Evolutionary conservation across 306 rosid species (phyloP).

Genomic region (Ormosia semicastrata): DNA sequence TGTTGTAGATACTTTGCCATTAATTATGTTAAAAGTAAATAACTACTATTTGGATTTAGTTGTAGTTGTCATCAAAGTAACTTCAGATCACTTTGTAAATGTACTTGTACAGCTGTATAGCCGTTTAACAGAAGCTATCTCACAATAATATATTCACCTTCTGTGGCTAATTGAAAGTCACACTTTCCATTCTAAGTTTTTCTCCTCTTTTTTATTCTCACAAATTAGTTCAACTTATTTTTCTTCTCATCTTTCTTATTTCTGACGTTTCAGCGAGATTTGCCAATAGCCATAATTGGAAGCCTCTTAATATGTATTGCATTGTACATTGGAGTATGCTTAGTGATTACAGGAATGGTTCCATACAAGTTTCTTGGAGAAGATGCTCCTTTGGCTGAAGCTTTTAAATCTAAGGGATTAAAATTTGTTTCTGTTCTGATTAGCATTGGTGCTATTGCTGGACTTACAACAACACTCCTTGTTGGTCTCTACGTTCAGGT

Average conservation of each 20-base stretch:
- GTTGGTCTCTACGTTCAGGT: conserved; percentile 99
- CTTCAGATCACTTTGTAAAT: neutral
- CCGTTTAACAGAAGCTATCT: conserved; percentile 5
- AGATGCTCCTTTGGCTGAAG: conserved; percentile 96
- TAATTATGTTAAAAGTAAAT: conserved; percentile 3
- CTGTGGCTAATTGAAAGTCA: neutral
- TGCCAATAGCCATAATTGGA: conserved; percentile 94
- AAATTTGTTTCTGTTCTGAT: conserved; percentile 76
- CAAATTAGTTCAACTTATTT: neutral
- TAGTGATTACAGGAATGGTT: conserved; percentile 97
- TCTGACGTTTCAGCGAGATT: conserved; percentile 71
- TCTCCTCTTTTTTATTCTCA: conserved; percentile 2
- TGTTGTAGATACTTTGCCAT: neutral
- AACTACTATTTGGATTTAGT: neutral
- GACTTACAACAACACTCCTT: conserved; percentile 95
- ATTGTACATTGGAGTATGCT: conserved; percentile 86
- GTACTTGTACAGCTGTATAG: neutral
- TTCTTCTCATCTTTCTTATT: conserved; percentile 6
- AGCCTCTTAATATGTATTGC: conserved; percentile 82
- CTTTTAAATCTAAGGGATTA: conserved; percentile 89
- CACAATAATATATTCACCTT: conserved; percentile 1
- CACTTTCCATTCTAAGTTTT: neutral
- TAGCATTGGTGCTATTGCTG: conserved; percentile 93
- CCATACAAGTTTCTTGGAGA: conserved; percentile 82
- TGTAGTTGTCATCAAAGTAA: neutral